phyloP scores from a whole-genome alignment of 176 grass and related monocot genomes.

The Musa schizocarpa region DNA sequence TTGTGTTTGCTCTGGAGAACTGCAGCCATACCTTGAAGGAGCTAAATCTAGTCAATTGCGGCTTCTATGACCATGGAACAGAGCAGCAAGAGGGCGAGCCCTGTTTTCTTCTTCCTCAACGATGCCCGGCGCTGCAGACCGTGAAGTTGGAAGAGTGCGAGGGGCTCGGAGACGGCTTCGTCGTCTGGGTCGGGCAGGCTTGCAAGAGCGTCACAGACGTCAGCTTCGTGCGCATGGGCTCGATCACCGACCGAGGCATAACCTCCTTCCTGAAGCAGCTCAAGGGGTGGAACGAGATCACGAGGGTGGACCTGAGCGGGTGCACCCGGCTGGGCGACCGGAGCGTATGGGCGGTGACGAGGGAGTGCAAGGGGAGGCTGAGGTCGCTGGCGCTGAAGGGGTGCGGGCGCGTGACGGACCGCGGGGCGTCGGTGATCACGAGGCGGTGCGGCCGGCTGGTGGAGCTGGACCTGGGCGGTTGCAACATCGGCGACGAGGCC shows the following conservation, averaged over 20 bases:
- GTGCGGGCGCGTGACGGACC: constrained; percentile 8
- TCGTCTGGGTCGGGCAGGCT: neutral
- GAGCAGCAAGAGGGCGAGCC: neutral
- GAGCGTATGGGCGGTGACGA: constrained; percentile 6
- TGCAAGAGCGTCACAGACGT: neutral
- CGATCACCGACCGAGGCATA: constrained; percentile 1
- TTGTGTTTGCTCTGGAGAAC: neutral
- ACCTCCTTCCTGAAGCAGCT: neutral
- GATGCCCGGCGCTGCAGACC: neutral
- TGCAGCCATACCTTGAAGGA: neutral
- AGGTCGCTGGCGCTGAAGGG: neutral
- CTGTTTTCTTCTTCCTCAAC: neutral
- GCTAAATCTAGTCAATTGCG: neutral
- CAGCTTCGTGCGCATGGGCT: neutral
- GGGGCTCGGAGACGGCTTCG: constrained; percentile 1
- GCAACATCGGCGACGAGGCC: neutral
- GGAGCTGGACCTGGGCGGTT: neutral
- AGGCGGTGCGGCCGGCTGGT: neutral
- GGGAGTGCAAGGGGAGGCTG: neutral
- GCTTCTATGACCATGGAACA: neutral
- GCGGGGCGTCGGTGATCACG: neutral
- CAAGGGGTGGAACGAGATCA: neutral
- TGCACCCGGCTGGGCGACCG: neutral
- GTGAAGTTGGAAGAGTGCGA: neutral
- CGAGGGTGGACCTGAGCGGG: neutral